Conservation (phyloP, 1,139 yeast genomes). For the Scheffersomyces parashehatae region DNA sequence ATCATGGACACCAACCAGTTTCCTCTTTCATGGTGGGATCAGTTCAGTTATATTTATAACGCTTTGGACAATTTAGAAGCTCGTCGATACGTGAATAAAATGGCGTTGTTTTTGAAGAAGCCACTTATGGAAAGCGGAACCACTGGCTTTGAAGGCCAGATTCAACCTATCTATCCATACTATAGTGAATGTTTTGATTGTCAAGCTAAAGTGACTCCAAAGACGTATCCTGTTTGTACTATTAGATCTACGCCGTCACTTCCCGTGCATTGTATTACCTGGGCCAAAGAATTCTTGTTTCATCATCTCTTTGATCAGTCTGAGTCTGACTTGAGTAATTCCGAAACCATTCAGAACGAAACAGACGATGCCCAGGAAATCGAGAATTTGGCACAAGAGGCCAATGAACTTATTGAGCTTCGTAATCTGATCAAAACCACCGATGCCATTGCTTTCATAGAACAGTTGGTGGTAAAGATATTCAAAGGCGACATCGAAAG, state of each 20-base stretch:
- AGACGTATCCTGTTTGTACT: conserved; percentile 93
- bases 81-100: conserved; percentile 80
- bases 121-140: conserved; percentile 95
- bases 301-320: conserved; percentile 73
- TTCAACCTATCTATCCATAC: conserved; percentile 85
- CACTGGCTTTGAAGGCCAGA: conserved; percentile 91
- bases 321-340: conserved; percentile 29
- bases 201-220: conserved; percentile 81
- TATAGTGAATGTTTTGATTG: conserved; percentile 93
- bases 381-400: conserved; percentile 66
- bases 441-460: conserved; percentile 27
- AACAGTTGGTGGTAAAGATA: conserved; percentile 51
- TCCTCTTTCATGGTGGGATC: conserved; percentile 78
- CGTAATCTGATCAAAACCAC: conserved; percentile 43
- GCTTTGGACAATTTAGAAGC: conserved; percentile 96
- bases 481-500: conserved; percentile 75
- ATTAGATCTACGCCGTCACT: conserved; percentile 95
- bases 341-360: conserved; percentile 43
- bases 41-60: conserved; percentile 78
- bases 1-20: conserved; percentile 76
- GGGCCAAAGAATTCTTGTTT: conserved; percentile 94
- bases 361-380: conserved; percentile 69
- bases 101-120: conserved; percentile 69
- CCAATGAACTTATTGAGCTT: conserved; percentile 72
- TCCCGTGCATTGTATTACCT: conserved; percentile 93